Evolutionary conservation across 305 asterid genomes (phyloP).

Genomic region (Fraxinus albicans): DNA sequence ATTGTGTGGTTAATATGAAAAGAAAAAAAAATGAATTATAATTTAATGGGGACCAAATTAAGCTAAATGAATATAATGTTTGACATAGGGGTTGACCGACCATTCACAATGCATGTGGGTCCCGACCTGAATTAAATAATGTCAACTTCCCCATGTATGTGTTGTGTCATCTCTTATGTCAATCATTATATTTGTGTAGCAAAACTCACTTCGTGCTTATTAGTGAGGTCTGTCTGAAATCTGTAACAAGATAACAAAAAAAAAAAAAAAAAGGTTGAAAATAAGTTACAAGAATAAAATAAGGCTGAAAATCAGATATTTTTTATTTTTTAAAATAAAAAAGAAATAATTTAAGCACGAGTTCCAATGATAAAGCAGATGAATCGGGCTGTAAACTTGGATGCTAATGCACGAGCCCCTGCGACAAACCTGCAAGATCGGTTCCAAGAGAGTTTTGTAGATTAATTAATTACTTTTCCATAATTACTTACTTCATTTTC

Average conservation of each 20-base stretch:
- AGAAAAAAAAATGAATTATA: too few relatives aligned
- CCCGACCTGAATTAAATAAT: too few relatives aligned
- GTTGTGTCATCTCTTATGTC: too few relatives aligned
- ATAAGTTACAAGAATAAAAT: constrained; percentile 7
- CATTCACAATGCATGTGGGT: too few relatives aligned
- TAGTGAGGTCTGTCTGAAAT: constrained; percentile 25
- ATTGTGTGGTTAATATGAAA: too few relatives aligned
- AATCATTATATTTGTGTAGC: too few relatives aligned
- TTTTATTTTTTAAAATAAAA: background rate
- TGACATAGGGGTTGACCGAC: too few relatives aligned
- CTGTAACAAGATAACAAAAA: background rate
- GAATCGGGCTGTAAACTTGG: constrained; percentile 44
- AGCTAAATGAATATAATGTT: too few relatives aligned
- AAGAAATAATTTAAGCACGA: constrained; percentile 22
- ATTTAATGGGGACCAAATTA: too few relatives aligned
- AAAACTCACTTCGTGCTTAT: constrained; percentile 13
- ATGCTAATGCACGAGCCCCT: constrained; percentile 47
- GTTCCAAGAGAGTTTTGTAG: constrained; percentile 24
- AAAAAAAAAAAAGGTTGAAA: background rate
- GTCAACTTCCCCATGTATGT: too few relatives aligned
- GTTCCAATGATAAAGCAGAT: constrained; percentile 28
- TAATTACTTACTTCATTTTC: background rate
- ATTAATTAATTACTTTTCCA: background rate
- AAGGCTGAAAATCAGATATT: constrained; percentile 18
- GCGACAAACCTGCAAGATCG: constrained; percentile 56